phyloP scores from a whole-genome alignment of 2,329 filamentous ascomycete species.

The Epichloe sylvatica region DNA sequence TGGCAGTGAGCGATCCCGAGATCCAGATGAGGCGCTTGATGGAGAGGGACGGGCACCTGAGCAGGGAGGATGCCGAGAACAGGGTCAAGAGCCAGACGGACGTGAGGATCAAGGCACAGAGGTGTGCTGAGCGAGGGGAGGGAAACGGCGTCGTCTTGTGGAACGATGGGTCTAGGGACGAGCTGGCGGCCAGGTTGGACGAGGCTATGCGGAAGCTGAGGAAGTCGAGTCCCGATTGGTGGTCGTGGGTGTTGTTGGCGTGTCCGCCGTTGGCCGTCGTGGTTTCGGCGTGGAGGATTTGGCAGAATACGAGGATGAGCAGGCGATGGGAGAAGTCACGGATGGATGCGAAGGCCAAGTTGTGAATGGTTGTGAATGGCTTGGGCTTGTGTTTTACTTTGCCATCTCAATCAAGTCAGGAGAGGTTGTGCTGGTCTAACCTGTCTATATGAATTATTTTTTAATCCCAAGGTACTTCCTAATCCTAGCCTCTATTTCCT shows the following conservation, averaged over 20 bases:
- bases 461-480: too few species aligned
- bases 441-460: too few species aligned
- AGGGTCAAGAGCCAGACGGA: conserved; percentile 77
- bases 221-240: conserved; percentile 60
- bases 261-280: conserved; percentile 62
- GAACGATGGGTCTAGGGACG: conserved; percentile 69
- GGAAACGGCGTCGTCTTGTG: conserved; percentile 68
- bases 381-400: too few species aligned
- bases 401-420: too few species aligned
- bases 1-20: conserved; percentile 65
- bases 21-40: conserved; percentile 72
- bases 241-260: conserved; percentile 57
- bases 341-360: conserved; percentile 8
- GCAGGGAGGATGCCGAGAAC: conserved; percentile 74
- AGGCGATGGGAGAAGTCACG: conserved; percentile 46
- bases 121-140: conserved; percentile 50
- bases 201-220: conserved; percentile 50
- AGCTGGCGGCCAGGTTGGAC: conserved; percentile 53
- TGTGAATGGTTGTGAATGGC: not conserved
- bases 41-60: conserved; percentile 63
- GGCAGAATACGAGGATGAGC: conserved; percentile 57
- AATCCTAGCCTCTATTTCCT: too few species aligned
- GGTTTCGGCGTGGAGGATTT: conserved; percentile 57
- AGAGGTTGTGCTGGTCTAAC: too few species aligned
- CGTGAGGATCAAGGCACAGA: conserved; percentile 66